phyloP scores from a whole-genome alignment of 305 asterid species.

The Rubia peregrina region DNA sequence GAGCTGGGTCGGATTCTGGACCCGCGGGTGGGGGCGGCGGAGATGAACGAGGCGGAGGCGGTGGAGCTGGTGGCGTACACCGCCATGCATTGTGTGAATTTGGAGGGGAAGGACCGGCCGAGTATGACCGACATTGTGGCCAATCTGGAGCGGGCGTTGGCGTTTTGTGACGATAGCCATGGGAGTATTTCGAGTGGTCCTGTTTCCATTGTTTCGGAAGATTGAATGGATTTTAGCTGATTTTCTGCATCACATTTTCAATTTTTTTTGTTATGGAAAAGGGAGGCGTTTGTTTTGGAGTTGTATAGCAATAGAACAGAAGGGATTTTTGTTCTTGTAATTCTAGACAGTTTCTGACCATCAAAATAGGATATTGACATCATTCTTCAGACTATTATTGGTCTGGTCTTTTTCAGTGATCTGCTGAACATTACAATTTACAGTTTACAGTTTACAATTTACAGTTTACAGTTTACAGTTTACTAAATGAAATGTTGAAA shows the following conservation, averaged over 20 bases:
- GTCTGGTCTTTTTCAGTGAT: background rate
- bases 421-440: background rate
- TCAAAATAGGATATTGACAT: background rate
- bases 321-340: background rate
- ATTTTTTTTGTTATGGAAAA: background rate
- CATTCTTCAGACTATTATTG: background rate
- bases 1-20: conserved; percentile 51
- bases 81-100: conserved; percentile 83
- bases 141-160: conserved; percentile 78
- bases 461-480: too few relatives aligned
- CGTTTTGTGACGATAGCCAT: conserved; percentile 62
- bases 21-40: conserved; percentile 52
- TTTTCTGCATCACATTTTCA: background rate
- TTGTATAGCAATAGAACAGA: background rate
- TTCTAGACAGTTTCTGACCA: background rate
- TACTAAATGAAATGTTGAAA: too few relatives aligned
- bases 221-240: background rate
- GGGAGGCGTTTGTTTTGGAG: background rate
- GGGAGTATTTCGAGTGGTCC: conserved; percentile 73
- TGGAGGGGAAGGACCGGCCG: conserved; percentile 88
- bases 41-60: conserved; percentile 55
- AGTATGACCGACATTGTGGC: conserved; percentile 68
- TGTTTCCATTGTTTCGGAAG: conserved; percentile 54
- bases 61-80: conserved; percentile 85
- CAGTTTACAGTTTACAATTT: too few relatives aligned